Evolutionary conservation across 1,139 yeast genomes (phyloP), one percentile per base, ranked within the genome.

Genomic region (Blastobotrys raffinosifermentans): DNA sequence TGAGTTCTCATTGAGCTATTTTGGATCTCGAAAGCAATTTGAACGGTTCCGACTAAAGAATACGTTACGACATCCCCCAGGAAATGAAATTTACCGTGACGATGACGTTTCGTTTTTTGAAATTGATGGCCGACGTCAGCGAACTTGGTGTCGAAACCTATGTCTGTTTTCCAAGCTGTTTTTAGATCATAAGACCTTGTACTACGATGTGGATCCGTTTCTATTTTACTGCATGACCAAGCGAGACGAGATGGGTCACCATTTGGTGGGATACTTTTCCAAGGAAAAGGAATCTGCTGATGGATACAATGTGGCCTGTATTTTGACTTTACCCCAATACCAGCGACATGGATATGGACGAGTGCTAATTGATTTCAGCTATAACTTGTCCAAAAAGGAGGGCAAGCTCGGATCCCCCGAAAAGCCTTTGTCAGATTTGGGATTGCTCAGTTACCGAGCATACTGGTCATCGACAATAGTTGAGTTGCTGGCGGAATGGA

Each of bases 181-280:
- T 53, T 67, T 91, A 55, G 98, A 91, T 61, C 97, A 91, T 65
- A 93, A 91, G 58, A 86, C 98, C 0, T 70, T 91, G 31, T 93
- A 89, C 61, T 91, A 89, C 60, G 99, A 93, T 58, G 98, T 91
- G 32, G 98, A 91, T 58, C 98, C 99, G 4, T 91, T 91, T 54
- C 66, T 91, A 51, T 91, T 91, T 55, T 91, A 91, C 59, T 82
- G 95, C 53, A 89, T 93, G 97, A 87, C 97, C 0, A 73, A 78
- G 44, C 73, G 85, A 45, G 94, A 89, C 49, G 85, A 80, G 44
- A 73, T 77, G 48, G 96, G 98, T 2, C 96, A 89, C 60, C 97
- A 91, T 61, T 68, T 91, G 36, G 96, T 91, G 9, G 99, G 99
- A 0, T 91, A 84, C 57, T 91, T 91, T 55, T 89, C 97, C 2